Evolutionary conservation across 495 filamentous ascomycete genomes (phyloP).

Genomic region (Tuber melanosporum): DNA sequence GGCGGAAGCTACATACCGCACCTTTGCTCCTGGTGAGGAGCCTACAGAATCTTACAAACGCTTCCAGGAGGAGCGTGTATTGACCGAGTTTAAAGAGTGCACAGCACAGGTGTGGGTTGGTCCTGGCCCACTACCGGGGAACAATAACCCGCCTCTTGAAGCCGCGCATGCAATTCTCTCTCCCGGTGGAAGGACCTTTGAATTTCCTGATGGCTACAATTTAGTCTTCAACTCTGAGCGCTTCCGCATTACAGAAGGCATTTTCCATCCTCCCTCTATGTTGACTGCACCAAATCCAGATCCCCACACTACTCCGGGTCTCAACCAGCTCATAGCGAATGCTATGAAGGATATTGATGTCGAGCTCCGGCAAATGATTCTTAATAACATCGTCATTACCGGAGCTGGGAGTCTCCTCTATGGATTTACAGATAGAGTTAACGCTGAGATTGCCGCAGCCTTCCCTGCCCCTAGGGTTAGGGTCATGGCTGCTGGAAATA

Average conservation of each 20-base stretch:
- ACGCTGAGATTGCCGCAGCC: slow-evolving; percentile 68
- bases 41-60: slow-evolving; percentile 67
- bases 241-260: slow-evolving; percentile 72
- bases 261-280: slow-evolving; percentile 51
- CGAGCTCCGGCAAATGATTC: slow-evolving; percentile 72
- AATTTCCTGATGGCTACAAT: slow-evolving; percentile 93
- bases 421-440: slow-evolving; percentile 82
- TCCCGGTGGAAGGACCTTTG: slow-evolving; percentile 61
- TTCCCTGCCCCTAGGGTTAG: slow-evolving; percentile 78
- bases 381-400: slow-evolving; percentile 87
- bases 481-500: slow-evolving; percentile 76
- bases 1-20: slow-evolving; percentile 61
- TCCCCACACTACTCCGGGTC: slow-evolving; percentile 53
- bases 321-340: slow-evolving; percentile 72
- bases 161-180: slow-evolving; percentile 58
- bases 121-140: slow-evolving; percentile 58
- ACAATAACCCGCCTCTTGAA: slow-evolving; percentile 49
- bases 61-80: slow-evolving; percentile 83
- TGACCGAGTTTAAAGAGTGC: slow-evolving; percentile 95
- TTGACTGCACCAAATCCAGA: slow-evolving; percentile 51
- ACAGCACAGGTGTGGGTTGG: slow-evolving; percentile 92
- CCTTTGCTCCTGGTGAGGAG: slow-evolving; percentile 56
- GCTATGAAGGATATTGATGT: slow-evolving; percentile 73
- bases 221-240: slow-evolving; percentile 84
- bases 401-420: slow-evolving; percentile 77